A percentile compares a stretch with the other conserved stretches of the same genome.
phyloP scores from a whole-genome alignment of 1,284 basidiomycete genomes.

The Laetiporus sulphureus region DNA sequence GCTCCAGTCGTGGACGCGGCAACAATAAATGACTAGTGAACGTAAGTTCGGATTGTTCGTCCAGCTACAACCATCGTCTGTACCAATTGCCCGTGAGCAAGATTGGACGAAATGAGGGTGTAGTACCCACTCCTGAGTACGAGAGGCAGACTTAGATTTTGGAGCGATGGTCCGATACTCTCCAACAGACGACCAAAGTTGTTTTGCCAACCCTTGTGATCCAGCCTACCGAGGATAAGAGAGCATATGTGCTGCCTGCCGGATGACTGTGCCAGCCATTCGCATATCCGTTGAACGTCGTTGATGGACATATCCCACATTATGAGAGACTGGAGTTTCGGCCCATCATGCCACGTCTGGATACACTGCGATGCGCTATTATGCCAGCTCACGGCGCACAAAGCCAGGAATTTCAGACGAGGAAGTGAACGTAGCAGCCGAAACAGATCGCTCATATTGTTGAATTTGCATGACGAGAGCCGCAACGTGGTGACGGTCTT shows the following conservation, averaged over 20 bases:
- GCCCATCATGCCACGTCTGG: not conserved
- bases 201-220: no score
- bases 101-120: no score
- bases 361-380: not conserved
- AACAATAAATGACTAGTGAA: no score
- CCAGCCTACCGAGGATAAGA: no score
- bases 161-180: no score
- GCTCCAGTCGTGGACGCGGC: no score
- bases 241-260: not conserved
- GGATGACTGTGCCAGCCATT: not conserved
- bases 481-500: not conserved
- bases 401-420: not conserved
- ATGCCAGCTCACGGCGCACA: not conserved
- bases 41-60: no score
- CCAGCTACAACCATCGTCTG: no score
- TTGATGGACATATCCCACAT: not conserved
- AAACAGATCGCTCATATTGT: not conserved
- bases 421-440: not conserved
- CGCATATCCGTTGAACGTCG: not conserved
- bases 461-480: not conserved
- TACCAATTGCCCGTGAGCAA: no score
- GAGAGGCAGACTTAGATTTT: no score
- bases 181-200: no score
- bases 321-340: not conserved
- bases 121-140: no score